These are phyloP conservation scores for Fusarium kyushuense DNA, from an alignment of 2,329 filamentous ascomycete genomes.

Conservation along the genomic window DNA sequence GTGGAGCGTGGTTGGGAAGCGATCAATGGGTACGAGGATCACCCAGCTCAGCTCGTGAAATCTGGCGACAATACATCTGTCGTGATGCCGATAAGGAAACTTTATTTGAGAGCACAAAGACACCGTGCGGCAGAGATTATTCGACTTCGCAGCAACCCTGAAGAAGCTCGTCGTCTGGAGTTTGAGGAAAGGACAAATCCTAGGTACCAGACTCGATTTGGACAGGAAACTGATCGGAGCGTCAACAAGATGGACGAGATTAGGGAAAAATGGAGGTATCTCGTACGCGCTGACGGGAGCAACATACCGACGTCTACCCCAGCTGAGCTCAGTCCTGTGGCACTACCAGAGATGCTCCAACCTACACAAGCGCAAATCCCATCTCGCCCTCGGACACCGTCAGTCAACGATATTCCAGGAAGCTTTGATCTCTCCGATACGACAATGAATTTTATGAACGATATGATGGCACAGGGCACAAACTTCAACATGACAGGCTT, in stretches of 20 bases:
- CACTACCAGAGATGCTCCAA: slow-evolving; percentile 33
- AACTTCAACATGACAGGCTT: slow-evolving; percentile 36
- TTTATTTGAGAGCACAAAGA: slow-evolving; percentile 64
- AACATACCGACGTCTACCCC: slow-evolving; percentile 31
- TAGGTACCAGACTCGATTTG: slow-evolving; percentile 59
- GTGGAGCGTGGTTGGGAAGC: slow-evolving; percentile 65
- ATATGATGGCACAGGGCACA: slow-evolving; percentile 33
- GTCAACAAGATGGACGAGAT: slow-evolving; percentile 61
- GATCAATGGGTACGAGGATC: slow-evolving; percentile 54
- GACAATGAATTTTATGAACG: slow-evolving; percentile 48
- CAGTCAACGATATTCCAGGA: slow-evolving; percentile 26
- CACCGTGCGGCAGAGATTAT: slow-evolving; percentile 65
- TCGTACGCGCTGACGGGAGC: slow-evolving; percentile 56
- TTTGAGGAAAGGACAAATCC: slow-evolving; percentile 60
- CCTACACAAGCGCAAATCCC: slow-evolving; percentile 23
- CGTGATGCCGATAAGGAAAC: slow-evolving; percentile 66
- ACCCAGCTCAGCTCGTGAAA: slow-evolving; percentile 59
- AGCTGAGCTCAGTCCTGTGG: slow-evolving; percentile 18
- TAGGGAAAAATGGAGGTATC: slow-evolving; percentile 63
- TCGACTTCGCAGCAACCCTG: slow-evolving; percentile 61
- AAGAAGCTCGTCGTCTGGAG: slow-evolving; percentile 64
- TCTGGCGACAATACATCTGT: slow-evolving; percentile 62
- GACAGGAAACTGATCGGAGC: slow-evolving; percentile 60
- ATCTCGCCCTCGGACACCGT: slow-evolving; percentile 39
- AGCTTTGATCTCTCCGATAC: slow-evolving; percentile 47